phyloP scores from a whole-genome alignment of 225 moss, liverwort and hornwort genomes.

The Rhytidiadelphus loreus region DNA sequence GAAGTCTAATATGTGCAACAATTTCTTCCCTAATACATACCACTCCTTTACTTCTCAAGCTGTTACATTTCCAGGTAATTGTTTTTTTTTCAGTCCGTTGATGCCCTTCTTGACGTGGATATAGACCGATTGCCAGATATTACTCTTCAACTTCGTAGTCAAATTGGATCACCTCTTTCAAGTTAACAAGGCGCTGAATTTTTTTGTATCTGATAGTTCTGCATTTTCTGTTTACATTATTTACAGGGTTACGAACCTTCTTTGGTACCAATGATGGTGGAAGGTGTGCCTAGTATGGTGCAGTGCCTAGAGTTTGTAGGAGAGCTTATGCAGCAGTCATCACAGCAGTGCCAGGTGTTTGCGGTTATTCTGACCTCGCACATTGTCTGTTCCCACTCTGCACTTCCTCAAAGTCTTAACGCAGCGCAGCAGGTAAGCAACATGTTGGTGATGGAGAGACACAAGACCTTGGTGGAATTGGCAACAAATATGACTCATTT shows the following conservation, averaged over 20 bases:
- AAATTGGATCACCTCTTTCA: neutral
- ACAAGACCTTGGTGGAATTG: neutral
- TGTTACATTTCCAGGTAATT: conserved; percentile 87
- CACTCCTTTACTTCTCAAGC: conserved; percentile 77
- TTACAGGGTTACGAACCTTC: conserved; percentile 80
- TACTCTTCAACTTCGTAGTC: neutral
- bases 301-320: conserved; percentile 83
- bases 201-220: neutral
- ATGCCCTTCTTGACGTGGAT: neutral
- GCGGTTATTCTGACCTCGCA: conserved; percentile 74
- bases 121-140: neutral
- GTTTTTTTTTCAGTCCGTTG: neutral
- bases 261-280: conserved; percentile 88
- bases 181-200: neutral
- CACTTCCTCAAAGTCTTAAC: conserved; percentile 69
- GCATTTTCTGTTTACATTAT: neutral
- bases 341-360: conserved; percentile 78
- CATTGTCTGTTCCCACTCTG: conserved; percentile 53
- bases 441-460: neutral
- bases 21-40: conserved; percentile 65
- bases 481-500: neutral
- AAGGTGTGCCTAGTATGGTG: conserved; percentile 89
- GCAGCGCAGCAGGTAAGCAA: conserved; percentile 79
- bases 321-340: conserved; percentile 84
- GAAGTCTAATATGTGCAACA: conserved; percentile 61